Percentiles rank a stretch among this genome's conserved stretches.
Evolutionary conservation across 495 filamentous ascomycete species (phyloP).

Genomic region (Annulohypoxylon stygium): DNA sequence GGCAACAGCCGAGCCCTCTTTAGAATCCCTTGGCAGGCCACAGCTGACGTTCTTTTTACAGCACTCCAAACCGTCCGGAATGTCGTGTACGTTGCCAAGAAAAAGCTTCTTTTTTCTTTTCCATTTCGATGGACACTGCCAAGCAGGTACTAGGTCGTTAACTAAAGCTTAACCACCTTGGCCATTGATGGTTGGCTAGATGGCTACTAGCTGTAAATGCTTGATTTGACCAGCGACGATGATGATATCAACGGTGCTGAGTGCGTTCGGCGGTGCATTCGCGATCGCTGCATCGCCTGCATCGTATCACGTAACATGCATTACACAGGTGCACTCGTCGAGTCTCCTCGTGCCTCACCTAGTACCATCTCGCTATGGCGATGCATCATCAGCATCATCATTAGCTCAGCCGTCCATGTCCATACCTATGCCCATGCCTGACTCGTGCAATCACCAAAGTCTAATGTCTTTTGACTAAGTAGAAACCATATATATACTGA

Average conservation of each 20-base stretch:
- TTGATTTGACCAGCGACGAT: slow-evolving; percentile 25
- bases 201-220: slow-evolving; percentile 14
- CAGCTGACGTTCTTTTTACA: slow-evolving; percentile 51
- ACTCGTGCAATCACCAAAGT: slow-evolving; percentile 8
- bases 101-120: slow-evolving; percentile 49
- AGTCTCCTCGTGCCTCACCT: slow-evolving; percentile 2
- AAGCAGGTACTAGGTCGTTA: slow-evolving; percentile 36
- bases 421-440: not conserved
- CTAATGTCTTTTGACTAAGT: not conserved
- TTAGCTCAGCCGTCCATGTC: not conserved
- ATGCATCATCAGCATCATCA: slow-evolving; percentile 5
- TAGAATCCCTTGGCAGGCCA: slow-evolving; percentile 41
- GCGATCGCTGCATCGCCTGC: slow-evolving; percentile 38
- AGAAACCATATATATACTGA: slow-evolving; percentile 22
- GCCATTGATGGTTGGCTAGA: slow-evolving; percentile 36
- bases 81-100: slow-evolving; percentile 56
- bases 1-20: slow-evolving; percentile 44
- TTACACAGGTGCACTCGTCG: slow-evolving; percentile 21
- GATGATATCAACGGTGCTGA: slow-evolving; percentile 32
- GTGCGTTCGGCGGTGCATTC: slow-evolving; percentile 38
- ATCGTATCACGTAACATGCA: slow-evolving; percentile 42
- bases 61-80: slow-evolving; percentile 55
- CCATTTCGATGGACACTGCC: slow-evolving; percentile 34
- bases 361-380: slow-evolving; percentile 13
- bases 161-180: slow-evolving; percentile 40